phyloP scores from a whole-genome alignment of 306 rosid genomes.

The Fragaria ananassa region DNA sequence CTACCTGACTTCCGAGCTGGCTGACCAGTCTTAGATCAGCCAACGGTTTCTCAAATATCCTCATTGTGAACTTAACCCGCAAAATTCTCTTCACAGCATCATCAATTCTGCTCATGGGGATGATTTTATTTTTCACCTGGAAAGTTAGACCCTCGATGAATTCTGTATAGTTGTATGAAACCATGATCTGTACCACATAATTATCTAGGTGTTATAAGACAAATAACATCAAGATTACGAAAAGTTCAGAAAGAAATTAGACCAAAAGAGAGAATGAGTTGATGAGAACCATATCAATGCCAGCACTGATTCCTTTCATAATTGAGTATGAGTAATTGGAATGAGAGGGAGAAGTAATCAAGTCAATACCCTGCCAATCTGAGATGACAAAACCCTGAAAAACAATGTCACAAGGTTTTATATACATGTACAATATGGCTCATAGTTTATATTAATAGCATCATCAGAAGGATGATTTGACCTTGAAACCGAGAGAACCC shows the following conservation, averaged over 20 bases:
- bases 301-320: constrained; percentile 29
- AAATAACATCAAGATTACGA: neutral
- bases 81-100: constrained; percentile 41
- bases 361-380: constrained; percentile 39
- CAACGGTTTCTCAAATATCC: constrained; percentile 33
- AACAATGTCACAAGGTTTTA: constrained; percentile 1
- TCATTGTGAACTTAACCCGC: constrained; percentile 34
- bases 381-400: constrained; percentile 39
- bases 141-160: constrained; percentile 27
- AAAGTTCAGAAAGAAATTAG: neutral
- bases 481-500: constrained; percentile 32
- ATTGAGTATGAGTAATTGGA: constrained; percentile 30
- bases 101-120: constrained; percentile 38
- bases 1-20: constrained; percentile 32
- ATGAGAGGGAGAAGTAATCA: constrained; percentile 34
- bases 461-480: neutral
- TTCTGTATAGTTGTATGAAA: constrained; percentile 28
- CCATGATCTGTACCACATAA: constrained; percentile 30
- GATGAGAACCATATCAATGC: constrained; percentile 37
- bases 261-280: neutral
- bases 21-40: constrained; percentile 31
- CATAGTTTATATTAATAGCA: neutral
- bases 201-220: neutral
- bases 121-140: constrained; percentile 23
- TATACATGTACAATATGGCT: neutral